Conservation (phyloP, 2,329 filamentous ascomycete genomes). For the Myriangium duriaei region DNA sequence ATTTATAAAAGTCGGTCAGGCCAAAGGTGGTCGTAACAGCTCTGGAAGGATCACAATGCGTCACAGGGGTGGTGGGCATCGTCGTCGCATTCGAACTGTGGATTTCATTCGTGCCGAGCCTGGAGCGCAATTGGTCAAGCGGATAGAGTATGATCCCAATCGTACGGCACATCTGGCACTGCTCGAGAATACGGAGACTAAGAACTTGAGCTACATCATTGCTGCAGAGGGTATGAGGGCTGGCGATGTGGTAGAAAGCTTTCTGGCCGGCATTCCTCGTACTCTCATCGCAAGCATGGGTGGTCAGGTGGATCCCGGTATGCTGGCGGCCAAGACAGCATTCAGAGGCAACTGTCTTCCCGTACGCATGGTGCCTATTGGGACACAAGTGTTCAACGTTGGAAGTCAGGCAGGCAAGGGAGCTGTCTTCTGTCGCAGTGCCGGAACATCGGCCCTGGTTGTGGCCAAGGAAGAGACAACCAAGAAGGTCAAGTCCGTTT, state of each 20-base stretch:
- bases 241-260: conserved; percentile 86
- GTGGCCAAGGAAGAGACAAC: conserved; percentile 69
- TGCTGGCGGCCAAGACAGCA: conserved; percentile 86
- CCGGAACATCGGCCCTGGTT: conserved; percentile 81
- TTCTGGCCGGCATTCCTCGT: conserved; percentile 74
- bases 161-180: conserved; percentile 89
- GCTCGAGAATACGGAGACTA: conserved; percentile 60
- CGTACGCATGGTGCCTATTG: conserved; percentile 87
- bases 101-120: conserved; percentile 72
- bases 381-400: conserved; percentile 85
- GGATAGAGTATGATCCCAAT: conserved; percentile 92
- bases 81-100: conserved; percentile 80
- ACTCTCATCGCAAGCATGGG: conserved; percentile 87
- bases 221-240: conserved; percentile 89
- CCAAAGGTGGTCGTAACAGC: conserved; percentile 84
- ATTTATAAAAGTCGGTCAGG: conserved; percentile 82
- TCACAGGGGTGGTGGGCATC: conserved; percentile 83
- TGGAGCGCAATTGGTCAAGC: conserved; percentile 77
- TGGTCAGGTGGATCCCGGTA: conserved; percentile 83
- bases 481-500: conserved; percentile 65
- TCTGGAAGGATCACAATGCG: conserved; percentile 75
- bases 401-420: conserved; percentile 59
- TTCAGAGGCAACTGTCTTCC: conserved; percentile 92
- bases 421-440: conserved; percentile 87
- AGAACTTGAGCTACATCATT: conserved; percentile 76